phyloP scores from a whole-genome alignment of 129 eudicot genomes.

The Calendula officinalis region DNA sequence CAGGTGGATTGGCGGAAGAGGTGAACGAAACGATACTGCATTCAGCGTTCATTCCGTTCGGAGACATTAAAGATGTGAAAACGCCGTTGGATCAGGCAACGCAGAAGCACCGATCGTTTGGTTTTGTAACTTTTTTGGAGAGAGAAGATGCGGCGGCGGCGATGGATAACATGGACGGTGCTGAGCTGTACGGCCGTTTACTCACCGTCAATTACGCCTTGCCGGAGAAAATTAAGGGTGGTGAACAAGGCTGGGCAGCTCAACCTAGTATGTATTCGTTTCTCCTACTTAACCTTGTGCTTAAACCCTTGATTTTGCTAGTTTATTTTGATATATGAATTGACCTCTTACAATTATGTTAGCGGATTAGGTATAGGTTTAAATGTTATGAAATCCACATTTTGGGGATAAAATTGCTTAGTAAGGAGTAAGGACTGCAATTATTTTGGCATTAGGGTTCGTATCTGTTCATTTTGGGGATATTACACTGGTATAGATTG shows the following conservation, averaged over 20 bases:
- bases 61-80: constrained; percentile 93
- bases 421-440: too few relatives aligned
- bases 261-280: constrained; percentile 64
- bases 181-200: constrained; percentile 92
- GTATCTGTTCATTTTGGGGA: too few relatives aligned
- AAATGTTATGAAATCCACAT: neutral
- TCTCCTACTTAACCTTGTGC: neutral
- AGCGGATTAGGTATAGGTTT: constrained; percentile 23
- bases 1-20: constrained; percentile 93
- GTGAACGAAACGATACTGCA: constrained; percentile 86
- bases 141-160: constrained; percentile 95
- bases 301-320: constrained; percentile 24
- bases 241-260: constrained; percentile 99
- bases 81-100: constrained; percentile 99
- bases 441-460: too few relatives aligned
- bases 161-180: constrained; percentile 99
- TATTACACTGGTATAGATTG: neutral
- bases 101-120: constrained; percentile 91
- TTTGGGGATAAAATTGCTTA: too few relatives aligned
- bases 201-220: constrained; percentile 91
- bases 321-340: neutral
- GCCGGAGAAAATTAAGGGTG: constrained; percentile 88
- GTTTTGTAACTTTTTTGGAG: constrained; percentile 84
- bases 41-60: constrained; percentile 96
- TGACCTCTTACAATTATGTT: neutral